Base-by-base conservation (phyloP, 1,139 yeast species). In the Hansenula sp. region DNA sequence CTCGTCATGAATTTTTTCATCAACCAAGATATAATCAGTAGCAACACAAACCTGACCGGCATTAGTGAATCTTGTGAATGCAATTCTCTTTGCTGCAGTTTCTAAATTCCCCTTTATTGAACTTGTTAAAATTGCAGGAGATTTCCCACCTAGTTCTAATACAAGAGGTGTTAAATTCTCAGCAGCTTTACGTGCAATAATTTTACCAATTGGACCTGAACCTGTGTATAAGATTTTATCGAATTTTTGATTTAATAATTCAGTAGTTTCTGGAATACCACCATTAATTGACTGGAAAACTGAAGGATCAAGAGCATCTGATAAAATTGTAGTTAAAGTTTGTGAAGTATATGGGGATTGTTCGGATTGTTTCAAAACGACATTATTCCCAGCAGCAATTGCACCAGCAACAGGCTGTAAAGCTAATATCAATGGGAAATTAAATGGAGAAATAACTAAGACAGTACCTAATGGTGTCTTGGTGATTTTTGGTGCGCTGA, bases 11-110 rank as follows among this genome's bases (percentile, higher is more conserved):
- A 81, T 62, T 2, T 72, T 66, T 37, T 74, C 77, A 48, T 84
- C 90, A 19, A 83, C 84, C 41, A 89, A 60, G 9, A 85, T 68
- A 57, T 89, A 91, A 65, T 91, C 98, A 10, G 90, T 85, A 2
- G 95, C 88, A 37, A 89, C 88, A 70, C 97, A 90, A 2, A 94
- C 82, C 65, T 90, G 97, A 27, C 97, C 97, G n/a, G 84, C 79
- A 60, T 88, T 90, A 35, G 79, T 68, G 57, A 83, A 84, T 52
- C 84, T 79, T 30, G 93, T 93, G 88, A 94, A 87, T 5, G 78
- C 73, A 16, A 87, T 66, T 64, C 96, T 76, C 49, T 74, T 74
- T 16, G 90, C 81, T n/a, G 86, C 72, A 0, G 72, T 63, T 18
- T 66, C 63, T 42, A 86, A 52, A 52, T 81, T 64, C 8, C 60